phyloP scores from a whole-genome alignment of 306 rosid species.

The Boehmeria nivea region DNA sequence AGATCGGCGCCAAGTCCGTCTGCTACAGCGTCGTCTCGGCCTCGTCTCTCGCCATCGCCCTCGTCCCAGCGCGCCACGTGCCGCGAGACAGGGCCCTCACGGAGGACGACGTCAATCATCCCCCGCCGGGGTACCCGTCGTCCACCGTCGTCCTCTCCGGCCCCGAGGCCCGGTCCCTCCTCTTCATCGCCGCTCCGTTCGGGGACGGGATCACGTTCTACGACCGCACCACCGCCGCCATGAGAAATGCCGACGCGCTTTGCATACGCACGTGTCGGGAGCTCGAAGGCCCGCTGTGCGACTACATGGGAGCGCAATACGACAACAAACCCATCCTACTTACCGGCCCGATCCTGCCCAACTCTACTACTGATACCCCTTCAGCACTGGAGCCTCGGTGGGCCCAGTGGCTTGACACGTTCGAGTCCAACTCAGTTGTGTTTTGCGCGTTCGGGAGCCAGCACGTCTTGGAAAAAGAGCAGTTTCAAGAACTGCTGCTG shows the following conservation, averaged over 20 bases:
- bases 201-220: slow-evolving; percentile 39
- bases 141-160: slow-evolving; percentile 35
- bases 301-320: slow-evolving; percentile 30
- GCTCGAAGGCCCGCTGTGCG: slow-evolving; percentile 37
- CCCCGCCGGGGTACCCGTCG: slow-evolving; percentile 52
- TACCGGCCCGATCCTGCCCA: slow-evolving; percentile 38
- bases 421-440: slow-evolving; percentile 22
- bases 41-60: slow-evolving; percentile 17
- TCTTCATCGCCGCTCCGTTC: slow-evolving; percentile 28
- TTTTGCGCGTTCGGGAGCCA: slow-evolving; percentile 66
- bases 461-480: slow-evolving; percentile 28
- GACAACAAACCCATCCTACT: slow-evolving; percentile 22
- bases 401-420: slow-evolving; percentile 34
- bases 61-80: slow-evolving; percentile 27
- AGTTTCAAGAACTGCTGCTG: slow-evolving; percentile 48
- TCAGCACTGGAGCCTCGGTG: slow-evolving; percentile 17
- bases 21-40: slow-evolving; percentile 37
- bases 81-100: slow-evolving; percentile 28
- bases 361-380: background rate
- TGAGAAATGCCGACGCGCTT: slow-evolving; percentile 37
- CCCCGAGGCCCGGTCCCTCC: slow-evolving; percentile 18
- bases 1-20: slow-evolving; percentile 22
- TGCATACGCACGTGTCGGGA: slow-evolving; percentile 45
- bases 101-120: slow-evolving; percentile 26
- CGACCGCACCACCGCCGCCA: slow-evolving; percentile 18